Evolutionary conservation across 1,284 basidiomycete species (phyloP), one percentile per base, ranked within the genome.

Genomic region (Cystobasidium sp.): DNA sequence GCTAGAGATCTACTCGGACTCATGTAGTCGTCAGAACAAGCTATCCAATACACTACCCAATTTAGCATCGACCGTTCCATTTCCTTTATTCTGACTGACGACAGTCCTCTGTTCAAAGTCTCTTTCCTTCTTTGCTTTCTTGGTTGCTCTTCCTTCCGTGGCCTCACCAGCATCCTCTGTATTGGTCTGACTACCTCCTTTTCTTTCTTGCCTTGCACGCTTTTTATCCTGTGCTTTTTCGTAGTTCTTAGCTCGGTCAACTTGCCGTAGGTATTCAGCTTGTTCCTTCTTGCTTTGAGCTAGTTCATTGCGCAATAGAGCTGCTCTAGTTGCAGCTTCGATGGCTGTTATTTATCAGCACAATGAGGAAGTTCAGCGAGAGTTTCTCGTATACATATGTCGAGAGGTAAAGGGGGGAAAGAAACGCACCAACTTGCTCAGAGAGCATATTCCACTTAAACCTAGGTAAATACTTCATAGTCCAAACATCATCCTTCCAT

Each of bases 391-490:
- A n/a, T n/a, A n/a, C n/a, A n/a, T n/a, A n/a, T n/a, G n/a, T n/a
- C n/a, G n/a, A n/a, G n/a, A n/a, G n/a, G n/a, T n/a, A n/a, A n/a
- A n/a, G n/a, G n/a, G n/a, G n/a, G n/a, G n/a, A n/a, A n/a, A n/a
- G n/a, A n/a, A n/a, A 87, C 93, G 82, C 81, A 95, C 95, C 93
- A 81, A 99, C 91, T 87, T 98, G 96, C 83, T 98, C 97, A 12
- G 93, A 95, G 75, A 99, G 86, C 95, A 97, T 97, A 82, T 91
- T 90, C 97, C 97, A 99, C 82, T 97, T 98, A 86, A 98, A 99
- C 77, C 90, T 92, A 7, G 94, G 94, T 66, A 99, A 85, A 81
- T 99, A 99, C 82, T 96, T 96, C 94, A 99, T 97, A 56, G 97
- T 98, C 97, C 97, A 99, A 7, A 99, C 89, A 78, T 99, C 95